Base-by-base conservation (phyloP, 345 rosid genomes). In the Turnera subulata region DNA sequence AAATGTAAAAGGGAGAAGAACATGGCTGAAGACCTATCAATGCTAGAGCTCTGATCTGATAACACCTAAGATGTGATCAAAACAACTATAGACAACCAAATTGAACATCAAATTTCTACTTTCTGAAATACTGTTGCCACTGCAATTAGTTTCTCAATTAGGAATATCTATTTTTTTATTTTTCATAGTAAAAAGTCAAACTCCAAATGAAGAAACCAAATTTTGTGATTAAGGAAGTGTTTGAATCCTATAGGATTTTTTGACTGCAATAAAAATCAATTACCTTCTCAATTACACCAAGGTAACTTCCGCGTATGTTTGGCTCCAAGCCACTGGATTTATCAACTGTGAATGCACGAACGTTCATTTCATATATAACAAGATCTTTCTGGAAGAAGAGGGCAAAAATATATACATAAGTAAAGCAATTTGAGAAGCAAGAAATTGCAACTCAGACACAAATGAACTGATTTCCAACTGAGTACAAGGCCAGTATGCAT, bases 321-420 rank as follows among this genome's bases (percentile, higher is more conserved):
- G 83, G 73, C 79, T 83, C 91, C 72, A 84, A 64, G 37, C 84
- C 83, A 68, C 95, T 92, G 67, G 96, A 86, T 64, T 89, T 78
- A 62, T 89, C 95, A 70, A 73, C 82, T 56, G 96, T 89, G 75
- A 86, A 89, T 78, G 96, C 96, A 58, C 98, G 95, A 39, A 92
- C 91, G 73, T 83, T 92, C 89, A 83, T 92, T 79, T 92, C 98
- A 76, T 92, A 92, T 62, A 89, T 69, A 65, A 86, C 86, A 74
- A 92, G 96, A 75, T 92, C 96, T 70, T 79, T 79, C 98, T 86
- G 89, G 74, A 79, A 73, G 68, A 55, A 58, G 26, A 68, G 29
- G 10, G 56, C 29, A 15, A 62, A n/a, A n/a, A 50, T 32, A 49
- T 12, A 52, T 52, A 51, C 25, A 53, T 52, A 45, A 14, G 21